Percentiles rank a stretch among this genome's conserved stretches.
Evolutionary conservation across 768 basidiomycete genomes (phyloP).

Genomic region (Suillus sp.): DNA sequence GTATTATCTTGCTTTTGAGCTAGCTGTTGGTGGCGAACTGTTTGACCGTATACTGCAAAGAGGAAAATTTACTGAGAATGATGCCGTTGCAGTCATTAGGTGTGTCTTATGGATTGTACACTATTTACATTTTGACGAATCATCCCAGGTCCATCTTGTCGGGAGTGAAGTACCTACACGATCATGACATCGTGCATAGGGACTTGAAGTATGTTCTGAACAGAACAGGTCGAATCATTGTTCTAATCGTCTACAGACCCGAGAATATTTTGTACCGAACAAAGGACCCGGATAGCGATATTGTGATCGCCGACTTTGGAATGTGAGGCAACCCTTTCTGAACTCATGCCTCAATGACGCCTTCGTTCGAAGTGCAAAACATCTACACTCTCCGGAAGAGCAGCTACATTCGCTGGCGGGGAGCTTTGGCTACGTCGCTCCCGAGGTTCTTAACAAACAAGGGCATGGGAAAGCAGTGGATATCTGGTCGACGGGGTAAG

Average conservation of each 20-base stretch:
- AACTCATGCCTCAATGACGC: background rate
- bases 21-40: slow-evolving; percentile 92
- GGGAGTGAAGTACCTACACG: slow-evolving; percentile 87
- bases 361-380: slow-evolving; percentile 64
- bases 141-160: slow-evolving; percentile 69
- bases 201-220: slow-evolving; percentile 75
- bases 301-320: slow-evolving; percentile 97
- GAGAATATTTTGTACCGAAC: slow-evolving; percentile 96
- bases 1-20: slow-evolving; percentile 94
- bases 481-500: slow-evolving; percentile 90
- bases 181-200: slow-evolving; percentile 92
- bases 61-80: slow-evolving; percentile 93
- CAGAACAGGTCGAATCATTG: background rate
- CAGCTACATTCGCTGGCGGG: slow-evolving; percentile 74
- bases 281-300: slow-evolving; percentile 69
- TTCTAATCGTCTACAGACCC: slow-evolving; percentile 51
- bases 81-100: slow-evolving; percentile 79
- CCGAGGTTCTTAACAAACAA: slow-evolving; percentile 78
- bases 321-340: slow-evolving; percentile 57
- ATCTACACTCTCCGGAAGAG: slow-evolving; percentile 71
- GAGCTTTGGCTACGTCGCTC: slow-evolving; percentile 89
- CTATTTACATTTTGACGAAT: background rate
- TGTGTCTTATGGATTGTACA: slow-evolving; percentile 36
- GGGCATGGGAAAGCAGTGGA: slow-evolving; percentile 94
- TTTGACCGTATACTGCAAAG: slow-evolving; percentile 84